Evolutionary conservation across 2,329 filamentous ascomycete genomes (phyloP).

Genomic region (Aspergillus vadensis): DNA sequence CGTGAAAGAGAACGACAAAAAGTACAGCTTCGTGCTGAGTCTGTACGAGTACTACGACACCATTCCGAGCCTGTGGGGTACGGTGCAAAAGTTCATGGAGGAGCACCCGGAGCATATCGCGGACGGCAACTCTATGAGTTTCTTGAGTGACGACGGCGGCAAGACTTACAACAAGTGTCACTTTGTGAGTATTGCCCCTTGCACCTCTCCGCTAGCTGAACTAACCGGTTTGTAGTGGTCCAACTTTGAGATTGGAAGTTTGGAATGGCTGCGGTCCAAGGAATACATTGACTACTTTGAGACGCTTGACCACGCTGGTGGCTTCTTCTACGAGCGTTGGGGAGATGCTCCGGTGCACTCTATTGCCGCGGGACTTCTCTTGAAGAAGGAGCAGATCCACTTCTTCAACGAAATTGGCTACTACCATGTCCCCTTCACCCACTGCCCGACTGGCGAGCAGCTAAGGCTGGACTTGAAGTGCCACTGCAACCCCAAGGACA

Average conservation of each 20-base stretch:
- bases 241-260: slow-evolving; percentile 95
- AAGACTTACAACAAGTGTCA: slow-evolving; percentile 96
- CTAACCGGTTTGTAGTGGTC: slow-evolving; percentile 71
- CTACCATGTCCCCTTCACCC: slow-evolving; percentile 96
- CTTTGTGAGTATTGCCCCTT: slow-evolving; percentile 65
- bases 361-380: slow-evolving; percentile 84
- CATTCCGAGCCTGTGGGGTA: slow-evolving; percentile 94
- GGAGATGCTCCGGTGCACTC: slow-evolving; percentile 97
- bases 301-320: slow-evolving; percentile 82
- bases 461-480: slow-evolving; percentile 81
- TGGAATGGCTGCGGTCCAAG: slow-evolving; percentile 89
- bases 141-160: slow-evolving; percentile 88
- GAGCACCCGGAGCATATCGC: slow-evolving; percentile 85
- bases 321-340: slow-evolving; percentile 99
- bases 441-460: slow-evolving; percentile 91
- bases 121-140: slow-evolving; percentile 82
- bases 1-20: slow-evolving; percentile 96
- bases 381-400: slow-evolving; percentile 92
- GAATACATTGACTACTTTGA: slow-evolving; percentile 91
- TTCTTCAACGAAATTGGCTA: slow-evolving; percentile 99
- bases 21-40: slow-evolving; percentile 95
- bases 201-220: neutral
- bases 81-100: slow-evolving; percentile 90
- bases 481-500: slow-evolving; percentile 91
- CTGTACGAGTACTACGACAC: slow-evolving; percentile 96